Evolutionary conservation across 169 alveolate genomes (phyloP).

Genomic region (Cryptosporidium meleagridis): DNA sequence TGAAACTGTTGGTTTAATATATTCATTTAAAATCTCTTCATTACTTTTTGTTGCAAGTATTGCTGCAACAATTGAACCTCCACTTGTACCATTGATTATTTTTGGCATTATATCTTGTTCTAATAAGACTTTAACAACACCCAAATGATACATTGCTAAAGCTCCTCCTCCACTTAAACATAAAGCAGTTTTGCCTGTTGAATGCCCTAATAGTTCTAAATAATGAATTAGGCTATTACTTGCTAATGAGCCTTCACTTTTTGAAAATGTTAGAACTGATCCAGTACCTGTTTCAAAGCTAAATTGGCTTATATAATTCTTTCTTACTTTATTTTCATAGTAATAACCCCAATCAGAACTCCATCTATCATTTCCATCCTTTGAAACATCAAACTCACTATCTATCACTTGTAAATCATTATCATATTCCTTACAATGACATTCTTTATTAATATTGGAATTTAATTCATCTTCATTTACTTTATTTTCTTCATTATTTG

Average conservation of each 20-base stretch:
- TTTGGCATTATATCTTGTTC: conserved; percentile 80
- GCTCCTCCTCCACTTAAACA: conserved; percentile 82
- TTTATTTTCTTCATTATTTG: background rate
- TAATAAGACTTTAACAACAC: conserved; percentile 78
- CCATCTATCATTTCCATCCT: background rate
- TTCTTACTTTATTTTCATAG: background rate
- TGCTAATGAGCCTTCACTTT: conserved; percentile 48
- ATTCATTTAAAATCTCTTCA: conserved; percentile 78
- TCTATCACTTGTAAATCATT: background rate
- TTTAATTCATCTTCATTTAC: background rate
- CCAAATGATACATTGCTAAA: conserved; percentile 80
- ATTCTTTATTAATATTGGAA: background rate
- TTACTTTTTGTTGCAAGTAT: conserved; percentile 82
- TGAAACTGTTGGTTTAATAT: conserved; percentile 70
- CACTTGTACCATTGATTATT: conserved; percentile 83
- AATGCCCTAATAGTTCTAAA: conserved; percentile 50
- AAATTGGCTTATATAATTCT: background rate
- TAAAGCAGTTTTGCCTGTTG: conserved; percentile 81
- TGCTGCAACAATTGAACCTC: conserved; percentile 86
- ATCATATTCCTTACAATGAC: background rate
- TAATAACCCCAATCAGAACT: conserved; percentile 2
- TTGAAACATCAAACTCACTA: background rate
- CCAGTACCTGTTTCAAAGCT: conserved; percentile 34
- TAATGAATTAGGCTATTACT: conserved; percentile 72
- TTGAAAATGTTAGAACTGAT: conserved; percentile 61